Conservation (phyloP, 2,329 filamentous ascomycete species). For the Fusarium sp. region DNA sequence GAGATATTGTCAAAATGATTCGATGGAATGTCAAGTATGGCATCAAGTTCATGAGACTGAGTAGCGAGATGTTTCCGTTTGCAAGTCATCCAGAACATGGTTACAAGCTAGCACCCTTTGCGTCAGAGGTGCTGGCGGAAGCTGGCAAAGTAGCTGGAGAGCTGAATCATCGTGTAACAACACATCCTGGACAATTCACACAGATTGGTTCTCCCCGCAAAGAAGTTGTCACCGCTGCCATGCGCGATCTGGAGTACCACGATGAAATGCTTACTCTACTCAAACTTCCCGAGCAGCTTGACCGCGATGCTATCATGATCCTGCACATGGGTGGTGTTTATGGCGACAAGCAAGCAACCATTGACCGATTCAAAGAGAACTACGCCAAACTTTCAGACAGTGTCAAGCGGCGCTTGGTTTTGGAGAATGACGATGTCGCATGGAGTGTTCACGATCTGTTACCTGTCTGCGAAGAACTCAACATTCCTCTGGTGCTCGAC, state of each 20-base stretch:
- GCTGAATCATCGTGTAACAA: conserved; percentile 85
- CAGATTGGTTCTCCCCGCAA: conserved; percentile 85
- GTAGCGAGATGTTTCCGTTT: conserved; percentile 97
- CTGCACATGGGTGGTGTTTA: conserved; percentile 92
- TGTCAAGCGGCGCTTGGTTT: conserved; percentile 82
- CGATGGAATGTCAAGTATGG: conserved; percentile 92
- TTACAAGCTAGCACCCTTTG: conserved; percentile 86
- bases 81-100: conserved; percentile 89
- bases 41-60: conserved; percentile 91
- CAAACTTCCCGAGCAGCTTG: conserved; percentile 77
- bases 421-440: conserved; percentile 94
- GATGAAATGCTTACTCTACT: conserved; percentile 84
- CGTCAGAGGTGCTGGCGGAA: conserved; percentile 77
- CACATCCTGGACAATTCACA: conserved; percentile 92
- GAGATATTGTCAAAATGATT: conserved; percentile 85
- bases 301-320: conserved; percentile 93
- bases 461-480: conserved; percentile 90
- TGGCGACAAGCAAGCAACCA: conserved; percentile 82
- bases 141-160: conserved; percentile 80
- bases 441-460: conserved; percentile 94
- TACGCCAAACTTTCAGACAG: conserved; percentile 72
- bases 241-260: conserved; percentile 89
- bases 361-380: conserved; percentile 80
- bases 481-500: conserved; percentile 91
- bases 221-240: conserved; percentile 78